A percentile compares a stretch with the other conserved stretches of the same genome.
These are phyloP conservation scores for Guyanaporus albipodus DNA, from an alignment of 768 basidiomycete species.

Conservation along the genomic window DNA sequence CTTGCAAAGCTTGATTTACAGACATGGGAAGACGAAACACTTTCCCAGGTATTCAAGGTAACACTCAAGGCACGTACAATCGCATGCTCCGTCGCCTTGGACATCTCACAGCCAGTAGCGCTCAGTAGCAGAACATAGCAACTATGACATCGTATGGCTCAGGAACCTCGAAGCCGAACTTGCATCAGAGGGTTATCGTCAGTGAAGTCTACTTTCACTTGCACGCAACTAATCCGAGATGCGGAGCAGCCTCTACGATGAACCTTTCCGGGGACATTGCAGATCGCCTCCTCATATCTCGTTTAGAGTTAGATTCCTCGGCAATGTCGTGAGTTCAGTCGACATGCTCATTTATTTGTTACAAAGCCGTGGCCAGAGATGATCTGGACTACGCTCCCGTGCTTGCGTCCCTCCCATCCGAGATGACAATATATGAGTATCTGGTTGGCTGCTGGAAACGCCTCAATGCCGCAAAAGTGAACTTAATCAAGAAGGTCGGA, in stretches of 20 bases:
- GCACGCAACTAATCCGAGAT: background rate
- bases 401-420: slow-evolving; percentile 68
- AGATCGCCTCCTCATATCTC: slow-evolving; percentile 78
- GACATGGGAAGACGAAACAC: slow-evolving; percentile 71
- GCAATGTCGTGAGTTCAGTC: slow-evolving; percentile 56
- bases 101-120: slow-evolving; percentile 37
- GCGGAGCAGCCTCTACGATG: slow-evolving; percentile 32
- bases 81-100: background rate
- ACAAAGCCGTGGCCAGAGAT: slow-evolving; percentile 40
- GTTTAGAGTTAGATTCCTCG: slow-evolving; percentile 76
- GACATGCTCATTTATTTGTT: background rate
- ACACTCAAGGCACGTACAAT: slow-evolving; percentile 66
- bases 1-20: slow-evolving; percentile 48
- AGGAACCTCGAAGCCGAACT: slow-evolving; percentile 72
- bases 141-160: slow-evolving; percentile 78
- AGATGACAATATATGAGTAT: slow-evolving; percentile 86
- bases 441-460: slow-evolving; percentile 91
- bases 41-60: slow-evolving; percentile 67
- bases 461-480: slow-evolving; percentile 51
- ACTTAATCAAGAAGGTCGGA: slow-evolving; percentile 61
- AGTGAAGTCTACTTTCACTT: background rate
- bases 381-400: slow-evolving; percentile 74
- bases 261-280: slow-evolving; percentile 54
- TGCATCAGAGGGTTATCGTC: slow-evolving; percentile 52
- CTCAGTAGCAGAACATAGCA: slow-evolving; percentile 53